These are phyloP conservation scores for Cordyceps cicadae DNA, from an alignment of 2,329 filamentous ascomycete genomes.

Conservation along the genomic window DNA sequence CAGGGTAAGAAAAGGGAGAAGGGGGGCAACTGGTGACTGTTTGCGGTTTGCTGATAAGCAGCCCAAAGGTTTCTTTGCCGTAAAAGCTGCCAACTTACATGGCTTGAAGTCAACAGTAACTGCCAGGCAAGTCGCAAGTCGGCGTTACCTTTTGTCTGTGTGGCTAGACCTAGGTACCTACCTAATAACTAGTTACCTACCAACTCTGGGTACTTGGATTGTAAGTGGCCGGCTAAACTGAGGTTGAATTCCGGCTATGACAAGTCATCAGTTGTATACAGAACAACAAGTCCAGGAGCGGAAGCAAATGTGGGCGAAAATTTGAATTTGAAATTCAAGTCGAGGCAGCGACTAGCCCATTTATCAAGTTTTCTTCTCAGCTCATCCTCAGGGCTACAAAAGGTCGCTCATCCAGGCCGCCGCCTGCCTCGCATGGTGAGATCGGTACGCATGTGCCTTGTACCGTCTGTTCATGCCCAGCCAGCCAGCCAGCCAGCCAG, in stretches of 20 bases:
- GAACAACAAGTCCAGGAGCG: neutral
- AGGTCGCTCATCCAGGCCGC: neutral
- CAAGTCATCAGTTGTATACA: constrained; percentile 11
- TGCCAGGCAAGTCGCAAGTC: no score
- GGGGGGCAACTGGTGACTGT: neutral
- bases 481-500: no score
- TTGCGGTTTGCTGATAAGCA: neutral
- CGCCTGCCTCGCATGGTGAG: neutral
- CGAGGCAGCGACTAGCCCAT: neutral
- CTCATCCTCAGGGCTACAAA: neutral
- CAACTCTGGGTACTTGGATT: neutral
- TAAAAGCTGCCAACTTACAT: neutral
- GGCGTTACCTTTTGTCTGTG: no score
- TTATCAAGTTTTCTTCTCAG: neutral
- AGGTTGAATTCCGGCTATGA: constrained; percentile 21
- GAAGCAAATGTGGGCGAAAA: neutral
- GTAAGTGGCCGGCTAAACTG: constrained; percentile 8
- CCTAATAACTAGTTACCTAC: no score
- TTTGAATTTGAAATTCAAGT: neutral
- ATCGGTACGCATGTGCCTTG: neutral
- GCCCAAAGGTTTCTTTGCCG: neutral
- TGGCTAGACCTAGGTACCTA: no score
- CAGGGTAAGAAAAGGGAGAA: neutral
- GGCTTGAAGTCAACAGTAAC: neutral
- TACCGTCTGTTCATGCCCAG: neutral